Percentiles rank a stretch among this genome's conserved stretches.
Conservation (phyloP, 495 filamentous ascomycete genomes). For the Chaetomidium leptoderma region DNA sequence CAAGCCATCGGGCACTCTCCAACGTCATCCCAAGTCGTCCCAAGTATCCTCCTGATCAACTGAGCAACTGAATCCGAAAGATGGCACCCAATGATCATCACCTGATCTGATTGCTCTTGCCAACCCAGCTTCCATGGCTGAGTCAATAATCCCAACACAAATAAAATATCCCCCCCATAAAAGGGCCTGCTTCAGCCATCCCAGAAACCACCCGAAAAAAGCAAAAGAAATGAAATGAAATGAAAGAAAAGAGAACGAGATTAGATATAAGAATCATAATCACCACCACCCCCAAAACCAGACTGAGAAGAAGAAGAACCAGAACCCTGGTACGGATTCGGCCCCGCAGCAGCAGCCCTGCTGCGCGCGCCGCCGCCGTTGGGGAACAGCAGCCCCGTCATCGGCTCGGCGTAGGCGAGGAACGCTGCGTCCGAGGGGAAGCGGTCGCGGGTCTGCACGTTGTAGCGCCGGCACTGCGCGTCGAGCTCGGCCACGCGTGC, state of each 20-base stretch:
- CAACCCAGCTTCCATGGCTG: no score
- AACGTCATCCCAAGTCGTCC: not conserved
- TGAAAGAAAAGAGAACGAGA: not conserved
- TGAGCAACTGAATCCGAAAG: not conserved
- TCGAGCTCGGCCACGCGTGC: not conserved
- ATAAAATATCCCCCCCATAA: no score
- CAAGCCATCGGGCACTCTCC: not conserved
- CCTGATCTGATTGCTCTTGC: no score
- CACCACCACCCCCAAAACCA: not conserved
- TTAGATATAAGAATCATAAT: not conserved
- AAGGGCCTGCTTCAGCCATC: no score
- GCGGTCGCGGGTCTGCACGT: not conserved
- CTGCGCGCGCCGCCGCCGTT: not conserved
- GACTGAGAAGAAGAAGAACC: not conserved
- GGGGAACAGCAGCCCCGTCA: not conserved
- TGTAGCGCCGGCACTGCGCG: not conserved
- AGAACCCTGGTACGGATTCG: no score
- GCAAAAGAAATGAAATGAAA: not conserved
- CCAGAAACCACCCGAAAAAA: no score
- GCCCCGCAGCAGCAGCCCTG: not conserved
- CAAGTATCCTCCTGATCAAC: not conserved
- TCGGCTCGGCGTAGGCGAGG: not conserved
- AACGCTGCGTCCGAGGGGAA: not conserved
- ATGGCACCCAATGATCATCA: not conserved
- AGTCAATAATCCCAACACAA: no score